phyloP scores from a whole-genome alignment of 768 basidiomycete species.

The Daedalea quercina region DNA sequence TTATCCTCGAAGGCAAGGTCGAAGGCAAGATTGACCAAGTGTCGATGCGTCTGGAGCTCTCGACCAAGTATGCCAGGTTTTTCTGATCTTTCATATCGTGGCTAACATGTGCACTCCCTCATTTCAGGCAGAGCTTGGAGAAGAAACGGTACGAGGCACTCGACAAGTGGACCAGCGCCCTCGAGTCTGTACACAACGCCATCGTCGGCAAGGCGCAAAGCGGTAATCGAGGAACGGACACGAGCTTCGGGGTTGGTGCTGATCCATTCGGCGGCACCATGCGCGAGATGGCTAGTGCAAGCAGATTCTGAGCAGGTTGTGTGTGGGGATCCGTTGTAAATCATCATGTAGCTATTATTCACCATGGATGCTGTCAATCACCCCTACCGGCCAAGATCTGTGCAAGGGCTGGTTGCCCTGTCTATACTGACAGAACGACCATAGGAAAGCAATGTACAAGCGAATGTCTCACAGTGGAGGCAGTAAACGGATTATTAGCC shows the following conservation, averaged over 20 bases:
- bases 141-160: conserved; percentile 80
- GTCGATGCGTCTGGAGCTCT: conserved; percentile 85
- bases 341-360: neutral
- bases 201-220: conserved; percentile 67
- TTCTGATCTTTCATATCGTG: neutral
- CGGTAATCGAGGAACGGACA: conserved; percentile 17
- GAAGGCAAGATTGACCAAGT: conserved; percentile 97
- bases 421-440: too few species aligned
- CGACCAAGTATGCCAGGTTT: conserved; percentile 58
- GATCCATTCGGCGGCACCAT: conserved; percentile 8
- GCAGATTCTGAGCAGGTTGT: neutral
- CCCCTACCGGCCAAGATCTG: too few species aligned
- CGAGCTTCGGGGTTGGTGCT: neutral
- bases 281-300: conserved; percentile 8
- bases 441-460: too few species aligned
- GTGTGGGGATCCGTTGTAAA: neutral
- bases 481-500: too few species aligned
- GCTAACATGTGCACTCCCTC: conserved; percentile 7
- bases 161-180: conserved; percentile 75
- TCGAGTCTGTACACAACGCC: conserved; percentile 70
- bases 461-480: too few species aligned
- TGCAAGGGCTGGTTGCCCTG: too few species aligned
- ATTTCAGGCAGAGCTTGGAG: conserved; percentile 72
- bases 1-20: conserved; percentile 96
- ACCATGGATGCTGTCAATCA: too few species aligned